Conservation (phyloP, 129 eudicot species). For the Rutidosis leptorrhynchoides region DNA sequence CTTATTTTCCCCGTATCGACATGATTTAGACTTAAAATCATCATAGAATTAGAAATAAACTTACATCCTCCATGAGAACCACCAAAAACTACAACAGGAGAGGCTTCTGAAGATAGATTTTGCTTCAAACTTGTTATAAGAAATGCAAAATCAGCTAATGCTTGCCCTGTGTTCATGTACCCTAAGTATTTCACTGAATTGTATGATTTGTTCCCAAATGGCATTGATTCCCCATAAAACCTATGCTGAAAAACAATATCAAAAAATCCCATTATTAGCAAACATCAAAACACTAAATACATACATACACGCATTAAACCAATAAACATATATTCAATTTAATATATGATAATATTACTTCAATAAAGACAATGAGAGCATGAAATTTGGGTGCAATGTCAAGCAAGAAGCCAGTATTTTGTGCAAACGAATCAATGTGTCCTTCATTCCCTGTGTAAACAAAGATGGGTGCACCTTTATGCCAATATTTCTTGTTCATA, state of each 20-base stretch:
- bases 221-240: conserved; percentile 5
- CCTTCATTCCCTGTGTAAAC: conserved; percentile 1
- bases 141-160: conserved; percentile 2
- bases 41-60: too few species aligned
- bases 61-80: conserved; percentile 8
- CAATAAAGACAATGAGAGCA: conserved; percentile 5
- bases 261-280: neutral
- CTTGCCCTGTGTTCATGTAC: conserved; percentile 6
- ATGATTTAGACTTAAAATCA: too few species aligned
- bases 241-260: neutral
- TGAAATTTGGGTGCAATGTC: conserved; percentile 7
- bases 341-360: neutral
- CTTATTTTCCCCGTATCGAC: too few species aligned
- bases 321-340: neutral
- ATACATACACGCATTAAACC: neutral
- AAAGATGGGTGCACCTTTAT: conserved; percentile 5
- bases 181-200: neutral
- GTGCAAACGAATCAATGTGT: conserved; percentile 4
- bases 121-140: conserved; percentile 8
- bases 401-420: conserved; percentile 4
- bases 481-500: conserved; percentile 1
- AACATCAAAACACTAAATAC: neutral
- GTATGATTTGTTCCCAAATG: conserved; percentile 4
- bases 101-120: conserved; percentile 1
- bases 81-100: conserved; percentile 8